Conservation (phyloP, 352 stramenopile species). For the Globisporangium solare region DNA sequence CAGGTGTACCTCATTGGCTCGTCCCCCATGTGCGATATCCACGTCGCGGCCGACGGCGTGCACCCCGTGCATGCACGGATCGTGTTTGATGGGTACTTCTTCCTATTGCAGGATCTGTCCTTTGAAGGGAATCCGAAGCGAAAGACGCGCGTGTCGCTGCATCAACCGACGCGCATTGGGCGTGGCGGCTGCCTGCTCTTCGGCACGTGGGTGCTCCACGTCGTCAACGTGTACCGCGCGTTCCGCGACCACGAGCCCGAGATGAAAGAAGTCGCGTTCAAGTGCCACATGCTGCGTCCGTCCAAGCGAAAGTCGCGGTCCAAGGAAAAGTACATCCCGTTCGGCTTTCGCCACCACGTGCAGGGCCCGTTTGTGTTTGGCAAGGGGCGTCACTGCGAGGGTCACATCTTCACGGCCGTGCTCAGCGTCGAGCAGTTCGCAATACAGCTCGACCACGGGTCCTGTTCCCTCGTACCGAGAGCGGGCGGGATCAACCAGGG, state of each 20-base stretch:
- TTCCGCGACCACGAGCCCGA: constrained; percentile 53
- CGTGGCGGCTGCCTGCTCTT: constrained; percentile 59
- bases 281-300: constrained; percentile 52
- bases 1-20: constrained; percentile 49
- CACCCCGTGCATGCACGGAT: constrained; percentile 57
- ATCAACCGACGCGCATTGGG: constrained; percentile 39
- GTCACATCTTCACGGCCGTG: constrained; percentile 49
- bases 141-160: constrained; percentile 49
- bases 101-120: constrained; percentile 64
- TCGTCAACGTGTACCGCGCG: constrained; percentile 41
- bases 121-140: constrained; percentile 53
- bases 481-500: constrained; percentile 59
- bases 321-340: constrained; percentile 40
- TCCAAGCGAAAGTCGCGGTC: constrained; percentile 57
- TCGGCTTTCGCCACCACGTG: constrained; percentile 46
- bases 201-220: constrained; percentile 43
- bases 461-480: constrained; percentile 51
- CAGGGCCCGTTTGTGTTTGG: constrained; percentile 46
- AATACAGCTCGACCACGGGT: constrained; percentile 54
- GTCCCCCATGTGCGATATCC: constrained; percentile 49
- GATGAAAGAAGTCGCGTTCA: constrained; percentile 61
- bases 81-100: constrained; percentile 56
- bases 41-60: constrained; percentile 38
- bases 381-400: constrained; percentile 51
- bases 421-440: constrained; percentile 62